These are phyloP conservation scores for Fusarium lyarnte DNA, from an alignment of 2,329 filamentous ascomycete species.

Conservation along the genomic window DNA sequence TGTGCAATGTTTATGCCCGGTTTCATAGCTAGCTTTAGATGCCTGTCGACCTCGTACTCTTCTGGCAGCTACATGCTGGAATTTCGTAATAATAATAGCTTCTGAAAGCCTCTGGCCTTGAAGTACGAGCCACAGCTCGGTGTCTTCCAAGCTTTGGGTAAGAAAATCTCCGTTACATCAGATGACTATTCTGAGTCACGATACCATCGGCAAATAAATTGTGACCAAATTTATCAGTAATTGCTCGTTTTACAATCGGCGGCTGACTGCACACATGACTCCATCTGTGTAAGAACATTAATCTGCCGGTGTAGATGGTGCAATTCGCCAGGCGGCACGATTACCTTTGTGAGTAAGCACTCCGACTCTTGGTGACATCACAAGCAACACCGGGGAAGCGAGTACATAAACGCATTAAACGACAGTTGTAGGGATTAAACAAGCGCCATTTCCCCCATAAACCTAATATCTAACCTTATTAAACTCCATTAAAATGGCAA, in stretches of 20 bases:
- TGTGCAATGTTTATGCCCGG: background rate
- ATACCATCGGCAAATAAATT: background rate
- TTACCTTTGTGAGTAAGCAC: background rate
- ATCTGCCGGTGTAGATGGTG: background rate
- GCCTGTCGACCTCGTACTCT: background rate
- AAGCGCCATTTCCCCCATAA: background rate
- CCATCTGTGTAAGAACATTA: too few species aligned
- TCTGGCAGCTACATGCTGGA: background rate
- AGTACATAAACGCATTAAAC: rapidly evolving
- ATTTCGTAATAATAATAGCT: too few species aligned
- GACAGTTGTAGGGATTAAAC: rapidly evolving
- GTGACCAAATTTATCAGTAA: background rate
- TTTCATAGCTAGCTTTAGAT: background rate
- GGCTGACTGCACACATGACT: too few species aligned
- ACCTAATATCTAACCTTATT: background rate
- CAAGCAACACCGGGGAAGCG: rapidly evolving
- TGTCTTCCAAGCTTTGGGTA: too few species aligned
- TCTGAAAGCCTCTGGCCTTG: too few species aligned
- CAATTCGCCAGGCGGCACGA: background rate
- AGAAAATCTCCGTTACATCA: too few species aligned
- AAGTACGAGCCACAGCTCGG: too few species aligned
- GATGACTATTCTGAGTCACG: too few species aligned
- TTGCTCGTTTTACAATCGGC: too few species aligned
- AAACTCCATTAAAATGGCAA: background rate
- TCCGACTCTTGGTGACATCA: background rate